Percentiles rank a stretch among this genome's conserved stretches.
Evolutionary conservation across 768 basidiomycete species (phyloP).

Genomic region (Kwoniella dejecticola): DNA sequence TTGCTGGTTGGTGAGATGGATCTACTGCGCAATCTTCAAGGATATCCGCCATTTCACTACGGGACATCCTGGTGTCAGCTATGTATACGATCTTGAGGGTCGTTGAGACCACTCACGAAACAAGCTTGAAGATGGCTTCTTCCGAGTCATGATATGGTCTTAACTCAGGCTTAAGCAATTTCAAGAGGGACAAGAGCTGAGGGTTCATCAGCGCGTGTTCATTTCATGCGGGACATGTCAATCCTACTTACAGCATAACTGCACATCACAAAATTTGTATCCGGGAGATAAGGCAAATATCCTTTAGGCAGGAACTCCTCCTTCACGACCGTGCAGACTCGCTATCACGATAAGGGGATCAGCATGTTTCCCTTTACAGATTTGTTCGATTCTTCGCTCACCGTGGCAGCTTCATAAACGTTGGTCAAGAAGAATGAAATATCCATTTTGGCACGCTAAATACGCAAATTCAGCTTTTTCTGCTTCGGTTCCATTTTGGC

Average conservation of each 20-base stretch:
- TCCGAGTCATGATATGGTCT: slow-evolving; percentile 44
- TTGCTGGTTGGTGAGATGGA: slow-evolving; percentile 79
- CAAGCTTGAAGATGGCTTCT: slow-evolving; percentile 46
- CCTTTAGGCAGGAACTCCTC: slow-evolving; percentile 78
- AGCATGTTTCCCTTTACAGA: neutral
- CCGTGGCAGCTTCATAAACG: slow-evolving; percentile 53
- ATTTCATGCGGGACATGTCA: no score
- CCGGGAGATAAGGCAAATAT: slow-evolving; percentile 78
- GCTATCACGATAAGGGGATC: slow-evolving; percentile 5
- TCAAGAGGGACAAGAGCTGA: slow-evolving; percentile 75
- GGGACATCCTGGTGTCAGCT: slow-evolving; percentile 72
- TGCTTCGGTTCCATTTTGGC: neutral
- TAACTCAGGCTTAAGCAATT: slow-evolving; percentile 63
- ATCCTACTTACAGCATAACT: slow-evolving; percentile 69
- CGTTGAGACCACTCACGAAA: slow-evolving; percentile 58
- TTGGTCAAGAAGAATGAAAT: slow-evolving; percentile 54
- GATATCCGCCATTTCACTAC: slow-evolving; percentile 74
- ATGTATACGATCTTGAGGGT: no score
- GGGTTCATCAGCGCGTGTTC: neutral
- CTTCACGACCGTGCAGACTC: slow-evolving; percentile 62
- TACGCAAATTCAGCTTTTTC: slow-evolving; percentile 4
- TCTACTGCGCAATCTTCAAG: slow-evolving; percentile 77
- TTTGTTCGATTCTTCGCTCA: slow-evolving; percentile 5
- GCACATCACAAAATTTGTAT: slow-evolving; percentile 85
- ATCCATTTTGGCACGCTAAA: slow-evolving; percentile 47